Evolutionary conservation across 1,284 basidiomycete genomes (phyloP), one percentile per base, ranked within the genome.

Genomic region (Heliocybe sulcata): DNA sequence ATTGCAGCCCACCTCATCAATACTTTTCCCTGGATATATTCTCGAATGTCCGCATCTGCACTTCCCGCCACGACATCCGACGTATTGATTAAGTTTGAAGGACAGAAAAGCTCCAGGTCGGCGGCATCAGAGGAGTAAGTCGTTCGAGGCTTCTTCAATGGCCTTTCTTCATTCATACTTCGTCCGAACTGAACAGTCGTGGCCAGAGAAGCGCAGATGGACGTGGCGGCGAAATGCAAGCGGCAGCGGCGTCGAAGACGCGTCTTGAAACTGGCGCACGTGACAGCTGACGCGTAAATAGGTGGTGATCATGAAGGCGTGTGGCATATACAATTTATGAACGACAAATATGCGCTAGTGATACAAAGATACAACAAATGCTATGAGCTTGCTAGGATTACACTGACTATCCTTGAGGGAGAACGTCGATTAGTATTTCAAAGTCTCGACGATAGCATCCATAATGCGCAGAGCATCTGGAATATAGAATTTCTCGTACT

Each of bases 401-500:
- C 47, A 49, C 8, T 3, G 20, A 25, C 20, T 6, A 49, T 25
- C 22, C 3, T 49, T 26, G 12, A 25, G 8, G 6, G 6, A 8
- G 27, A 26, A 9, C 23, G 20, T 16, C 16, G n/a, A 25, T 72
- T 60, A 94, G 69, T 89, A 95, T 27, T 76, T 72, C 64, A 96
- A 73, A 1, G 92, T 93, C 69, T 94, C 88, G 47, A 94, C 77
- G 16, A 95, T 75, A 27, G 85, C 88, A 65, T 96, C 93, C 55
- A 94, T 69, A 54, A 95, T 76, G 52, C 92, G 80, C 57, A 96
- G 76, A 2, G 87, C 77, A 65, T 96, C 93, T 0, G 93, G 93
- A 64, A 94, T 85, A 70, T 90, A 85, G 69, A 96, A 95, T 67
- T 92, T 94, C 73, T 96, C 93, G 63, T 83, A 95, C 52, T 88